Conservation (phyloP, 345 rosid genomes). For the Eutrema yunnanense region DNA sequence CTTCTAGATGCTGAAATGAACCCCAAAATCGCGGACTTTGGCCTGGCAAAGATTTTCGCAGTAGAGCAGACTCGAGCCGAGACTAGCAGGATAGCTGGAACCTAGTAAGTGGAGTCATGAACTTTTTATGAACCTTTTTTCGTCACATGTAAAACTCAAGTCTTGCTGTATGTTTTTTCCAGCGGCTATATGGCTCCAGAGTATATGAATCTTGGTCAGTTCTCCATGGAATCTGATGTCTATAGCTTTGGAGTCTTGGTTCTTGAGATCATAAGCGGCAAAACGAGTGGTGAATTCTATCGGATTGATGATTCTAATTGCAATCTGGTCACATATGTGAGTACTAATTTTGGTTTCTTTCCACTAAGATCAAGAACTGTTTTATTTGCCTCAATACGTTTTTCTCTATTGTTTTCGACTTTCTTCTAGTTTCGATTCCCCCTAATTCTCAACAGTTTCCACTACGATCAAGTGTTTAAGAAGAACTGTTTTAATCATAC, state of each 20-base stretch:
- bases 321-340: constrained; percentile 25
- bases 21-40: neutral
- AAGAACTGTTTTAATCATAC: neutral
- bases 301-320: neutral
- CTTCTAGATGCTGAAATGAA: neutral
- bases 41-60: neutral
- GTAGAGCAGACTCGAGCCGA: neutral
- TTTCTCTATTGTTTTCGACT: too few relatives aligned
- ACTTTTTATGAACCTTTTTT: neutral
- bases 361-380: neutral
- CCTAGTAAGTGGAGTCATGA: neutral
- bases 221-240: constrained; percentile 20
- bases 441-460: too few relatives aligned
- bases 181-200: constrained; percentile 33
- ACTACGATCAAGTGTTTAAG: too few relatives aligned
- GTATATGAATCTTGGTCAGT: constrained; percentile 22
- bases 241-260: constrained; percentile 11
- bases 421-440: too few relatives aligned
- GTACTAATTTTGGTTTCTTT: neutral
- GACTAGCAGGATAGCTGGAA: constrained; percentile 8
- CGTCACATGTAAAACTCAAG: neutral
- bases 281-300: neutral
- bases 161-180: neutral
- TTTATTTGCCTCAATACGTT: too few relatives aligned
- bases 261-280: constrained; percentile 29